Conservation (phyloP, 2,329 filamentous ascomycete species). For the Beauveria pseudobassiana region DNA sequence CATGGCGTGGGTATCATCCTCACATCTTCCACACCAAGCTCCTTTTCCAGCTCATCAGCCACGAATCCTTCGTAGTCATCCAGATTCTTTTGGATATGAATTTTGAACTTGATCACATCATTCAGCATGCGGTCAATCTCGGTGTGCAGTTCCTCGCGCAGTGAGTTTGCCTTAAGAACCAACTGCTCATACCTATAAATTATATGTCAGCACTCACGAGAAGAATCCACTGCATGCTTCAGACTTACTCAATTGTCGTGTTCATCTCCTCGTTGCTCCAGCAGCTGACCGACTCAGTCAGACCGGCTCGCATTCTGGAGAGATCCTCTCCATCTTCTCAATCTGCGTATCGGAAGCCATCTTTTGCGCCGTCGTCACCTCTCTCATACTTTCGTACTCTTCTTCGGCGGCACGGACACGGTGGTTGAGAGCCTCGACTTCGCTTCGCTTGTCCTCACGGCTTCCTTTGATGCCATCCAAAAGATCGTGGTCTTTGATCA, state of each 20-base stretch:
- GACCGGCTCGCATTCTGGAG: slow-evolving; percentile 78
- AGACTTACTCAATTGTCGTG: slow-evolving; percentile 80
- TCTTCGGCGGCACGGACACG: slow-evolving; percentile 81
- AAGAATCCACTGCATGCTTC: neutral
- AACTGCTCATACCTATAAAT: slow-evolving; percentile 76
- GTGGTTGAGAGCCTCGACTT: slow-evolving; percentile 88
- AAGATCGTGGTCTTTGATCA: slow-evolving; percentile 91
- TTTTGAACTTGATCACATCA: slow-evolving; percentile 97
- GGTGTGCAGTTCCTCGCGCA: slow-evolving; percentile 96
- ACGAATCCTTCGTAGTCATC: slow-evolving; percentile 95
- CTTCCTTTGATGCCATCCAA: slow-evolving; percentile 94
- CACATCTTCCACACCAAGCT: slow-evolving; percentile 59
- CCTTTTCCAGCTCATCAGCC: slow-evolving; percentile 83
- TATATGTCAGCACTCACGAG: neutral
- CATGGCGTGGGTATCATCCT: slow-evolving; percentile 45
- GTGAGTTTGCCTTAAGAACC: slow-evolving; percentile 70
- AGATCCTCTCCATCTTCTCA: slow-evolving; percentile 98
- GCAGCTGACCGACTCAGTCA: slow-evolving; percentile 83
- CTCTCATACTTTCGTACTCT: slow-evolving; percentile 89
- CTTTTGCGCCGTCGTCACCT: slow-evolving; percentile 78
- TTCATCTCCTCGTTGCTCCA: slow-evolving; percentile 97
- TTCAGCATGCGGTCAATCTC: slow-evolving; percentile 94
- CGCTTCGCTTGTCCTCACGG: slow-evolving; percentile 86
- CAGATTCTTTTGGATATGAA: slow-evolving; percentile 85
- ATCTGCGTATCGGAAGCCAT: slow-evolving; percentile 87